Base-by-base conservation (phyloP, 2,329 filamentous ascomycete genomes). In the Neoarthrinium moseri region DNA sequence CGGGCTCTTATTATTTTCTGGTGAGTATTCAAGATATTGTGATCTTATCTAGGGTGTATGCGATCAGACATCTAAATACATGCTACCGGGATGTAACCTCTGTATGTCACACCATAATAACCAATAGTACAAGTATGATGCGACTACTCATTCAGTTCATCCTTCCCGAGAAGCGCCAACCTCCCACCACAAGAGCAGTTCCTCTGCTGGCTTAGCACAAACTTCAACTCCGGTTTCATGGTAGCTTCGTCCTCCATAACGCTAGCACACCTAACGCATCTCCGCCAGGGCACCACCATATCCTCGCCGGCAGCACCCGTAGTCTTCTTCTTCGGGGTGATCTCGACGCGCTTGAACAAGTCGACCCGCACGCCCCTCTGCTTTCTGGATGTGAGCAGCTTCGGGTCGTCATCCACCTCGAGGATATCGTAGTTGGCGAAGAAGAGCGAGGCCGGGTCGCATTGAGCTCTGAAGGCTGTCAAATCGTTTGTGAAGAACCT, bases 401-500 rank as follows among this genome's bases (percentile, higher is more conserved):
- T 68, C 12, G 66, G 65, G 48, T 84, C 80, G 43, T 84, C 77
- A 8, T 78, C 75, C 12, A 89, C 71, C 5, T 86, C 86, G 10
- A 94, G 72, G 61, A 88, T 78, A 39, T 74, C 74, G 45, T 84
- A 89, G 60, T 94, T 81, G 39, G 81, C 80, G 65, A 90, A 87
- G 67, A 87, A 88, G 39, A 95, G 73, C 49, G 77, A 77, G 8
- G 84, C 78, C 22, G 81, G 76, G 53, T 94, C 82, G 10, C 84
- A 75, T 45, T 78, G 73, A 5, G 71, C 70, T 32, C 78, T 74
- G 44, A 91, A 76, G 17, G 73, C 71, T 0, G 71, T 72, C 22
- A 90, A 66, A 36, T 83, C 78, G 22, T 72, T 70, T 24, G 74
- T 73, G 48, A 92, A 83, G 48, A 86, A 75, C 45, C 79, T 81